Conservation (phyloP, 2,329 filamentous ascomycete species). For the Arachnomyces sp. region DNA sequence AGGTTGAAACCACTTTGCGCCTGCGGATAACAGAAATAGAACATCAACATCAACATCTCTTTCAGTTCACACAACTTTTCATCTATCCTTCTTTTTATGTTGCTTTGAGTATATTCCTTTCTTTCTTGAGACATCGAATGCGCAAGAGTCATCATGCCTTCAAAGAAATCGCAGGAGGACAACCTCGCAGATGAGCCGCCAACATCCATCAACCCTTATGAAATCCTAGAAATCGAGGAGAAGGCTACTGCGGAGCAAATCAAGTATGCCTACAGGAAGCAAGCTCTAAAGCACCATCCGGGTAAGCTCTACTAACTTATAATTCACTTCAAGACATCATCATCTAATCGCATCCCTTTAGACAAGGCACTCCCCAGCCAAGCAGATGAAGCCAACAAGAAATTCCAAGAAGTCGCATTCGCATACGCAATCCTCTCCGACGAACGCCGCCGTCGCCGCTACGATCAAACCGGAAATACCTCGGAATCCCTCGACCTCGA, state of each 20-base stretch:
- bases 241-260: slow-evolving; percentile 69
- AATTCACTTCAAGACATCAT: slow-evolving; percentile 6
- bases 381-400: slow-evolving; percentile 65
- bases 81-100: background rate
- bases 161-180: slow-evolving; percentile 38
- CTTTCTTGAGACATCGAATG: background rate
- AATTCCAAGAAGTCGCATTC: slow-evolving; percentile 86
- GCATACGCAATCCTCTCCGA: slow-evolving; percentile 92
- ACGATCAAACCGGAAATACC: slow-evolving; percentile 85
- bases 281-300: slow-evolving; percentile 79
- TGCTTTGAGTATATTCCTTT: background rate
- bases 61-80: background rate
- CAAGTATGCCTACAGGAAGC: slow-evolving; percentile 79
- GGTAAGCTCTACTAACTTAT: slow-evolving; percentile 43
- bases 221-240: slow-evolving; percentile 63
- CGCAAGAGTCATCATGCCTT: slow-evolving; percentile 5
- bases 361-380: slow-evolving; percentile 68
- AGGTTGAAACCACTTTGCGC: no score
- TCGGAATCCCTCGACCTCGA: slow-evolving; percentile 64
- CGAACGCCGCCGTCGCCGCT: slow-evolving; percentile 68
- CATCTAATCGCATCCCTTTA: slow-evolving; percentile 21
- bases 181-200: slow-evolving; percentile 53
- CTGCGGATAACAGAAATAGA: no score
- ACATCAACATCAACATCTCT: no score
- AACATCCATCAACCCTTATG: slow-evolving; percentile 68